phyloP scores from a whole-genome alignment of 306 rosid genomes.

The Cicer cuneatum region DNA sequence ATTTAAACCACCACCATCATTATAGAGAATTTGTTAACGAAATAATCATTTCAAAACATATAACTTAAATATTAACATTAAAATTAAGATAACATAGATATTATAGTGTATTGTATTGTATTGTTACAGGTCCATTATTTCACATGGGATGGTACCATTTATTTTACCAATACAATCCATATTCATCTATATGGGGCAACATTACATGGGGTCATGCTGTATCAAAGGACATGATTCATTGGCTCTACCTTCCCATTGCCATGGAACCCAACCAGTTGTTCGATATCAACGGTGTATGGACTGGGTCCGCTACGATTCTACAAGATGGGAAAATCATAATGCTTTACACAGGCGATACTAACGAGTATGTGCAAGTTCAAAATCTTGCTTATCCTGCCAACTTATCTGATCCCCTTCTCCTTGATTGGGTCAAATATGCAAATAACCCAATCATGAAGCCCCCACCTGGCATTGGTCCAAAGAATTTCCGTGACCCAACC shows the following conservation, averaged over 20 bases:
- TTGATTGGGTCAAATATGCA: constrained; percentile 72
- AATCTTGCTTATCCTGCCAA: constrained; percentile 78
- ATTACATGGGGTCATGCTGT: constrained; percentile 92
- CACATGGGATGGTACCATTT: constrained; percentile 86
- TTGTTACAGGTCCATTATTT: constrained; percentile 66
- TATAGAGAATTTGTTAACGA: no score
- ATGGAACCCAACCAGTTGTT: constrained; percentile 65
- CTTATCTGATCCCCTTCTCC: constrained; percentile 78
- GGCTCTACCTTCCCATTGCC: constrained; percentile 81
- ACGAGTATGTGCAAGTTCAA: constrained; percentile 66
- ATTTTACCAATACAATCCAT: constrained; percentile 86
- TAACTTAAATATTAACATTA: no score
- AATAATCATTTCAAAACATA: no score
- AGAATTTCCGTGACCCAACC: constrained; percentile 76
- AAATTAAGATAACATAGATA: no score
- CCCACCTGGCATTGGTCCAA: constrained; percentile 52
- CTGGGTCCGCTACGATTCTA: constrained; percentile 73
- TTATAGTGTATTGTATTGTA: no score
- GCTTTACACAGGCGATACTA: constrained; percentile 72
- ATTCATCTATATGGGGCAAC: constrained; percentile 88
- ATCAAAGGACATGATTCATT: constrained; percentile 76
- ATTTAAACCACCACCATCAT: no score
- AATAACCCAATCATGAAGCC: constrained; percentile 73
- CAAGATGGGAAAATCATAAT: constrained; percentile 69
- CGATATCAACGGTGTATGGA: constrained; percentile 84